phyloP scores from a whole-genome alignment of 2,329 filamentous ascomycete species.

The Neofusicoccum cordaticola region DNA sequence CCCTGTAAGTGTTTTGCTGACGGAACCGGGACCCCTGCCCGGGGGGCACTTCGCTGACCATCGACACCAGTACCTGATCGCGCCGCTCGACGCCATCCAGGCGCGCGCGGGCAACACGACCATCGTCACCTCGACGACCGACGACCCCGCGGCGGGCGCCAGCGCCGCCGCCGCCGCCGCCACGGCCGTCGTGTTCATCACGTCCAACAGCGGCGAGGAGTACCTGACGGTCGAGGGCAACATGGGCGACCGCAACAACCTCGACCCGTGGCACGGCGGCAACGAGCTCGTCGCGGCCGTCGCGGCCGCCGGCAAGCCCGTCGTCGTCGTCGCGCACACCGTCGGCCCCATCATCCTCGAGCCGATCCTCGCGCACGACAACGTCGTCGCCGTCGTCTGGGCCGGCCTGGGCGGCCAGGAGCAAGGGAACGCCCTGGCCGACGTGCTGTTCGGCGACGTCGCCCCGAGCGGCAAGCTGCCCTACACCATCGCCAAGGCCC shows the following conservation, averaged over 20 bases:
- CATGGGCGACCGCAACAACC: slow-evolving; percentile 47
- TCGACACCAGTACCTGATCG: slow-evolving; percentile 38
- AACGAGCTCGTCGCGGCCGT: slow-evolving; percentile 39
- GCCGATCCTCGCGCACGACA: slow-evolving; percentile 33
- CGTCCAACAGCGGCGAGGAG: slow-evolving; percentile 48
- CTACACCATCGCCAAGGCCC: slow-evolving; percentile 43
- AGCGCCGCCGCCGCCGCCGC: slow-evolving; percentile 36
- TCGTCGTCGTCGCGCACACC: slow-evolving; percentile 38
- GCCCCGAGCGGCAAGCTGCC: slow-evolving; percentile 62
- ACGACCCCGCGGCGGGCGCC: slow-evolving; percentile 37
- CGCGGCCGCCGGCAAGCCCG: slow-evolving; percentile 35
- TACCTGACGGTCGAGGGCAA: slow-evolving; percentile 48
- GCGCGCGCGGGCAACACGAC: slow-evolving; percentile 37
- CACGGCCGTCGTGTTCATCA: slow-evolving; percentile 48
- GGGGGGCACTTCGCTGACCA: not conserved
- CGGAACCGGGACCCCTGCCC: not conserved
- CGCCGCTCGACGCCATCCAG: slow-evolving; percentile 43
- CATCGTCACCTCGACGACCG: slow-evolving; percentile 38
- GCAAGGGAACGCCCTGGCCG: slow-evolving; percentile 46
- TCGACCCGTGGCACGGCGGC: slow-evolving; percentile 47
- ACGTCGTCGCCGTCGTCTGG: slow-evolving; percentile 40
- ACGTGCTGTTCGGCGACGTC: slow-evolving; percentile 69
- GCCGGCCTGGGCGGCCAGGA: slow-evolving; percentile 43
- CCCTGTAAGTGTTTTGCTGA: slow-evolving; percentile 19
- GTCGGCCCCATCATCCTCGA: slow-evolving; percentile 39